phyloP scores from a whole-genome alignment of 2,329 filamentous ascomycete species.

The Nothophaeocryptopus gaeumannii region DNA sequence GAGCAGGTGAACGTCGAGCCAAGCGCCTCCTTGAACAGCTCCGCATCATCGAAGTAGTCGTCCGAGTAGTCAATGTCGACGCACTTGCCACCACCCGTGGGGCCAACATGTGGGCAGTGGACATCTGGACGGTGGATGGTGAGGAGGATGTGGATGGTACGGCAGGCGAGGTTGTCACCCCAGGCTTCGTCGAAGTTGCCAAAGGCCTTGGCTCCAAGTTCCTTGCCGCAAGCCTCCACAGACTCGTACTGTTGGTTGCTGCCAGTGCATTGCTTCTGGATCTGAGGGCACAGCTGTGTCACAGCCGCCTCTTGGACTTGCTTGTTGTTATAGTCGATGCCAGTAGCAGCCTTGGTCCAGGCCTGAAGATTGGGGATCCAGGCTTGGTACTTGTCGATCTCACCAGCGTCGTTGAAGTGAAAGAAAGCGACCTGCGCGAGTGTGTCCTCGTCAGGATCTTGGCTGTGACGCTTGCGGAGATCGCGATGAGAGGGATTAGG shows the following conservation, averaged over 20 bases:
- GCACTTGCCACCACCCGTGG: conserved; percentile 29
- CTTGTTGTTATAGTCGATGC: conserved; percentile 25
- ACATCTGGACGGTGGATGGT: conserved; percentile 26
- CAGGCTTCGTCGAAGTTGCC: conserved; percentile 44
- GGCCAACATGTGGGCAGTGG: conserved; percentile 32
- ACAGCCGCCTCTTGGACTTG: conserved; percentile 34
- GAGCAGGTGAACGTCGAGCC: conserved; percentile 17
- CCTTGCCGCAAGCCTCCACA: conserved; percentile 32
- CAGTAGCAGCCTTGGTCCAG: conserved; percentile 35
- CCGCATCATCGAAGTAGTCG: conserved; percentile 28
- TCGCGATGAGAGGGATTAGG: neutral
- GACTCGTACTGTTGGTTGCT: conserved; percentile 39
- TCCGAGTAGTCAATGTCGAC: conserved; percentile 27
- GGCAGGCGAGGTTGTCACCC: conserved; percentile 46
- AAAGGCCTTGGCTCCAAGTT: conserved; percentile 36
- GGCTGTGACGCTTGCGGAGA: neutral
- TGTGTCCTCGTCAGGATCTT: conserved; percentile 1
- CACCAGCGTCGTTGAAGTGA: conserved; percentile 46
- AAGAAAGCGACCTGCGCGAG: conserved; percentile 42
- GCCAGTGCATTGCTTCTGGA: conserved; percentile 38
- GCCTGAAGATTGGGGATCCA: conserved; percentile 44
- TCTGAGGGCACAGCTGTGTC: conserved; percentile 35
- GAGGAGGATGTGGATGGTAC: conserved; percentile 43
- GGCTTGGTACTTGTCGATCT: conserved; percentile 44
- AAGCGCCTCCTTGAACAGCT: conserved; percentile 17